phyloP scores from a whole-genome alignment of 2,329 filamentous ascomycete species.

The Parafenestella ontariensis region DNA sequence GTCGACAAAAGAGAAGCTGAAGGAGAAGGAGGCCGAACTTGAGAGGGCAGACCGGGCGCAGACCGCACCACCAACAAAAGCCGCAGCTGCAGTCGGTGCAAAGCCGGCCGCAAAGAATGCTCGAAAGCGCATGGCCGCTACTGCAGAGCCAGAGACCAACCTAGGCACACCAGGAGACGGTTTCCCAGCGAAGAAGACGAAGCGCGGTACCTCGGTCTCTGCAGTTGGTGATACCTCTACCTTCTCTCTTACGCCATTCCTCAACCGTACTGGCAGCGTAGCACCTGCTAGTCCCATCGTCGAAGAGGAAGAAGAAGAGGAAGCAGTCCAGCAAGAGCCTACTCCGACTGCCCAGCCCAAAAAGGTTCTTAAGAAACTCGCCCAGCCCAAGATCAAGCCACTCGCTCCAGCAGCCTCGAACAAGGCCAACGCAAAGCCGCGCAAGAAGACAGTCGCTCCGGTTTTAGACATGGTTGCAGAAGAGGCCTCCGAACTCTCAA shows the following conservation, averaged over 20 bases:
- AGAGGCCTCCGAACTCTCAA: slow-evolving; percentile 45
- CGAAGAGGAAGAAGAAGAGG: slow-evolving; percentile 41
- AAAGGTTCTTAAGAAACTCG: slow-evolving; percentile 34
- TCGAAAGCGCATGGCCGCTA: slow-evolving; percentile 52
- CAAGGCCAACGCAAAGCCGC: slow-evolving; percentile 54
- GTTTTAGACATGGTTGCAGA: slow-evolving; percentile 54
- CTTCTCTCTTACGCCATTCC: slow-evolving; percentile 93
- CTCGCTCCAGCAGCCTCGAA: slow-evolving; percentile 54
- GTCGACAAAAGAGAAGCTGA: slow-evolving; percentile 74
- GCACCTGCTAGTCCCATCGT: slow-evolving; percentile 53
- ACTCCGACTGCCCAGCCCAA: slow-evolving; percentile 42
- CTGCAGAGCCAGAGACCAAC: slow-evolving; percentile 56
- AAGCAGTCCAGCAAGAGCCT: slow-evolving; percentile 31
- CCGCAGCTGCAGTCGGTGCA: slow-evolving; percentile 36
- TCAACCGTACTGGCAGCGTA: slow-evolving; percentile 75
- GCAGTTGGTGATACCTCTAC: slow-evolving; percentile 83
- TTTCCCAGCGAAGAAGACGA: slow-evolving; percentile 55
- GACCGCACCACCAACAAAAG: slow-evolving; percentile 40
- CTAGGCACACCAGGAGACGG: slow-evolving; percentile 59
- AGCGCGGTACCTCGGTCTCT: slow-evolving; percentile 59
- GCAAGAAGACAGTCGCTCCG: slow-evolving; percentile 48
- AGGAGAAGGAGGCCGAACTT: slow-evolving; percentile 64
- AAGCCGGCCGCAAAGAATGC: slow-evolving; percentile 49
- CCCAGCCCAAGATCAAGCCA: slow-evolving; percentile 49
- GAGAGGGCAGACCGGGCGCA: slow-evolving; percentile 54